Evolutionary conservation across 495 filamentous ascomycete genomes (phyloP), one percentile per base, ranked within the genome.

Genomic region (Glutinoglossum americanum): DNA sequence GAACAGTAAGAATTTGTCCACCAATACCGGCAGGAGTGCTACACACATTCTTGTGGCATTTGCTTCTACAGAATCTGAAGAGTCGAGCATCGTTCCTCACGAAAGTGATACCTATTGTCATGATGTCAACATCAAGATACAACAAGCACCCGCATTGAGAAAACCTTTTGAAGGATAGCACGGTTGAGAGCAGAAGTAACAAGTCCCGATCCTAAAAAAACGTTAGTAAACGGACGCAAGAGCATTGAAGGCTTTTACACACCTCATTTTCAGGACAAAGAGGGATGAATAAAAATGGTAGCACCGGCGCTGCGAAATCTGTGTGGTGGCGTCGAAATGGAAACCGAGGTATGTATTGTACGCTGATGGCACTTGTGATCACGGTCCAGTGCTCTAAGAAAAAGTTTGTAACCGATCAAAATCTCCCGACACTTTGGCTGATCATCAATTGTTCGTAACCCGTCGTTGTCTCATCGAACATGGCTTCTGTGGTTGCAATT

Each of bases 151-250:
- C 4, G 41, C 19, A 28, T 28, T 54, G 9, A 27, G 21, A 10
- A 58, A 51, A 65, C 66, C 85, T 68, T 92, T 90, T 66, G 79
- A 78, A 41, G 89, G 89, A 72, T 92, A 94, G 69, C 80, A 77
- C 33, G 89, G 89, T 65, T 74, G 74, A 59, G 83, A 87, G 73
- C 89, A 96, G 73, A 94, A 93, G 67, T 87, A 87, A 68, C 89
- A 95, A 56, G 83, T 87, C 70, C 94, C 88, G 68, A 95, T 79
- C 69, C 81, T 82, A 49, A 21, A 54, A 58, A 56, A n/a, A n/a
- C n/a, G n/a, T n/a, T 51, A 25, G 58, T 63, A 26, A 59, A 21
- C 25, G 19, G 49, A 3, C 13, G 7, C 23, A 28, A 17, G 26
- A 25, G 7, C 28, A 53, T 21, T 15, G 23, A 13, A 27, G 25